These are phyloP conservation scores for Musa beccarii DNA, from an alignment of 176 grass and related monocot species.

Conservation along the genomic window DNA sequence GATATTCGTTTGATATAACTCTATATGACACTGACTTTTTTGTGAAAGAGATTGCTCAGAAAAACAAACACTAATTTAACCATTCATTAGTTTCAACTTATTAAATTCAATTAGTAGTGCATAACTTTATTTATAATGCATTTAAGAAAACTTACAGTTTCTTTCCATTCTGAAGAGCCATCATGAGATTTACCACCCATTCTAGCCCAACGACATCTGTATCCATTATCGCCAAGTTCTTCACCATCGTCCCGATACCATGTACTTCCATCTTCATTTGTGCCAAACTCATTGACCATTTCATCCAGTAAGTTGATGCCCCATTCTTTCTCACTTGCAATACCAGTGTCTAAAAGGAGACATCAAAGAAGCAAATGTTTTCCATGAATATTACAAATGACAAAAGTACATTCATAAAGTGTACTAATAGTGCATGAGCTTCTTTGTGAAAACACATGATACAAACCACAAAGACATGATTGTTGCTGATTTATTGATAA, in stretches of 20 bases:
- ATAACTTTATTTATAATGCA: background rate
- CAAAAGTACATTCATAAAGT: background rate
- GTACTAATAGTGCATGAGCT: background rate
- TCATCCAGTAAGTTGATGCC: slow-evolving; percentile 90
- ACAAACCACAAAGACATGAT: background rate
- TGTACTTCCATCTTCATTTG: slow-evolving; percentile 82
- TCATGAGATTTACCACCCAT: slow-evolving; percentile 85
- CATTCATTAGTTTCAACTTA: too few species aligned
- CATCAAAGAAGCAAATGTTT: slow-evolving; percentile 45
- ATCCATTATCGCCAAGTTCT: slow-evolving; percentile 70
- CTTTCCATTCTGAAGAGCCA: slow-evolving; percentile 76
- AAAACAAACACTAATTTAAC: too few species aligned
- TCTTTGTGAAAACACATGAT: background rate
- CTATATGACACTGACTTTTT: too few species aligned
- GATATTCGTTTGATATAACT: too few species aligned
- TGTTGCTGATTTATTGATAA: background rate
- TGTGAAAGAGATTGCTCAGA: too few species aligned
- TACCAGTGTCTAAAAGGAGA: slow-evolving; percentile 88
- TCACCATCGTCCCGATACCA: slow-evolving; percentile 86
- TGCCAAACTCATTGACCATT: slow-evolving; percentile 62
- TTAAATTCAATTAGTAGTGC: too few species aligned
- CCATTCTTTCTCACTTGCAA: slow-evolving; percentile 98
- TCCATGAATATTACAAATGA: slow-evolving; percentile 29
- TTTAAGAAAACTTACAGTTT: slow-evolving; percentile 49
- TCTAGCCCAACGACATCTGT: slow-evolving; percentile 73